Evolutionary conservation across 768 basidiomycete species (phyloP), one percentile per base, ranked within the genome.

Genomic region (Macrolepiota fuliginosa): DNA sequence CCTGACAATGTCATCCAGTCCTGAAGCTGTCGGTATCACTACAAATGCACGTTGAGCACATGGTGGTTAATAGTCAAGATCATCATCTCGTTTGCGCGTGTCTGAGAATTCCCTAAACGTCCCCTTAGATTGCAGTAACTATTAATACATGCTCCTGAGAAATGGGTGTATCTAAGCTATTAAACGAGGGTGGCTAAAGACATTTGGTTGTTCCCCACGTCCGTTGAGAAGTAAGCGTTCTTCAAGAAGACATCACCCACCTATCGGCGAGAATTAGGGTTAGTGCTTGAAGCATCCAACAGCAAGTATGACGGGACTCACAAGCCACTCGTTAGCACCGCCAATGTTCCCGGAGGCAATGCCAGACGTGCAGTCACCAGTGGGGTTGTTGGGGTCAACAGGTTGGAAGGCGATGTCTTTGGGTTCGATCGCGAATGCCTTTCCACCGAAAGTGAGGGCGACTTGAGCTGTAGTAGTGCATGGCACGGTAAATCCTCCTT

Each of bases 361-460:
- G 2, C 88, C 84, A 32, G 87, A 87, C 10, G 77, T 71, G 67
- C 91, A 92, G 46, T 76, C 73, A 19, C 86, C 84, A 2, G 74
- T 71, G 32, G 80, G 79, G 62, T 87, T 61, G 54, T 77, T 79
- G 55, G 69, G 67, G 66, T 86, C 72, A 9, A 84, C 50, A 4
- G 87, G 85, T 17, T 78, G 62, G 64, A 87, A 82, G 5, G 82
- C 74, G 25, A 91, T 69, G 69, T 91, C 89, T 46, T 76, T 72
- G 5, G 88, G 74, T 53, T 84, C 76, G 62, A 90, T 87, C 15
- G 76, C 62, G 67, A 91, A 92, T n/a, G 74, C 62, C 32, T 71
- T 65, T 7, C 84, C 82, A n/a, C 85, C 85, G 61, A 92, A 84
- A 7, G 76, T 79, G 53, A 92, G 74, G 0, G 85, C 78, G 45